Conservation (phyloP, 176 grass and related monocot genomes). For the Hsuehochloa calcarea region DNA sequence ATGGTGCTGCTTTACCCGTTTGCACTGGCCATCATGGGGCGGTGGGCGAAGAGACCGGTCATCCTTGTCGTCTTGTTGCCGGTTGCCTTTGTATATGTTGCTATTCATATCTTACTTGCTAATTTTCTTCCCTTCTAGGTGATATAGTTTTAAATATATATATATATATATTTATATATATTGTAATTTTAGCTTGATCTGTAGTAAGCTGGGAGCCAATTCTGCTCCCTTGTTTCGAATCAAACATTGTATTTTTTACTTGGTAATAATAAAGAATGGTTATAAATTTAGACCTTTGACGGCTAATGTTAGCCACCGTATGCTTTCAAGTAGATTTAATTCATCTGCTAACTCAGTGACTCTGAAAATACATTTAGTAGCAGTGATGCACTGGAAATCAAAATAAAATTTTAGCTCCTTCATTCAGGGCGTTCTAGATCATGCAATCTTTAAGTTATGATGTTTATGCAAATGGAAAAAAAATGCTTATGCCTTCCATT, state of each 20-base stretch:
- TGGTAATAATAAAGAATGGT: background rate
- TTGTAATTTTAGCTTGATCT: constrained; percentile 26
- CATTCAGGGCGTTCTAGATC: background rate
- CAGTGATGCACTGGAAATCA: background rate
- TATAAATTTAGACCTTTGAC: background rate
- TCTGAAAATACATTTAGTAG: background rate
- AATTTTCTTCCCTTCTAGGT: constrained; percentile 16
- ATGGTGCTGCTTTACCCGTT: constrained; percentile 48
- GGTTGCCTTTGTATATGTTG: constrained; percentile 31
- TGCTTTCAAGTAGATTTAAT: background rate
- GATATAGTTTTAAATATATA: background rate
- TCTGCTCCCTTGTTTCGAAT: background rate
- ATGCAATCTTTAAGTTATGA: background rate
- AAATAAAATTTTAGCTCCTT: too few species aligned
- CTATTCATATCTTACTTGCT: constrained; percentile 36
- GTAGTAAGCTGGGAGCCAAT: constrained; percentile 21
- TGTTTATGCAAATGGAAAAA: background rate
- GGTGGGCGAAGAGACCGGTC: constrained; percentile 41
- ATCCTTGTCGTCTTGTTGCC: constrained; percentile 37
- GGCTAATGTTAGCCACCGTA: background rate
- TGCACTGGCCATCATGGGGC: constrained; percentile 46
- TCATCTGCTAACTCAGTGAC: background rate
- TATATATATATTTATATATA: too few species aligned
- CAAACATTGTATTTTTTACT: constrained; percentile 5
- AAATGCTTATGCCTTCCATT: background rate